A percentile compares a stretch with the other conserved stretches of the same genome.
Evolutionary conservation across 2,329 filamentous ascomycete species (phyloP).

Genomic region (Xylariales sp.): DNA sequence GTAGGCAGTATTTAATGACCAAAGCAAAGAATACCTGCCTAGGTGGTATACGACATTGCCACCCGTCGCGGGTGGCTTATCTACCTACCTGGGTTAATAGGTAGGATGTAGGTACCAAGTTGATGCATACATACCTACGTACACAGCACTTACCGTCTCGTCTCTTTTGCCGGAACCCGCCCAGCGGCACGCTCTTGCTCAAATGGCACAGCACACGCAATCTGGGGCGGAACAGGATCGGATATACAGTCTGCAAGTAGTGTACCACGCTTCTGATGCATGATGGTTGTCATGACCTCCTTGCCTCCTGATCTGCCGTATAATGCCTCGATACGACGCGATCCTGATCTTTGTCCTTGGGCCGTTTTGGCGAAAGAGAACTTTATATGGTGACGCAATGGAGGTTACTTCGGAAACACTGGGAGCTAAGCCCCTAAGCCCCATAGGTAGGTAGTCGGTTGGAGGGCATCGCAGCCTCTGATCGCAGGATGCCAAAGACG

Average conservation of each 20-base stretch:
- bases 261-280: conserved; percentile 7
- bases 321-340: conserved; percentile 1
- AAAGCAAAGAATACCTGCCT: background rate
- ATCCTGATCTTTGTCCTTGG: conserved; percentile 3
- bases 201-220: background rate
- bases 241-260: conserved; percentile 11
- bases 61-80: too few species aligned
- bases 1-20: too few species aligned
- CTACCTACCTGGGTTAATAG: too few species aligned
- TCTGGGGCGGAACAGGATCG: background rate
- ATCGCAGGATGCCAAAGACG: conserved; percentile 38
- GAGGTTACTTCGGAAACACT: conserved; percentile 9
- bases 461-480: background rate
- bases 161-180: conserved; percentile 1
- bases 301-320: conserved; percentile 12
- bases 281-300: conserved; percentile 12
- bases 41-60: too few species aligned
- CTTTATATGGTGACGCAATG: conserved; percentile 26
- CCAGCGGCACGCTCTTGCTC: background rate
- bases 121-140: background rate
- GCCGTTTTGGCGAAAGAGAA: conserved; percentile 10
- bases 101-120: too few species aligned
- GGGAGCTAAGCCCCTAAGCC: conserved; percentile 14
- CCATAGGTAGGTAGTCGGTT: background rate
- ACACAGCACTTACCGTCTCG: background rate